Evolutionary conservation across 768 basidiomycete genomes (phyloP).

Genomic region (Lactifluus subvellereus): DNA sequence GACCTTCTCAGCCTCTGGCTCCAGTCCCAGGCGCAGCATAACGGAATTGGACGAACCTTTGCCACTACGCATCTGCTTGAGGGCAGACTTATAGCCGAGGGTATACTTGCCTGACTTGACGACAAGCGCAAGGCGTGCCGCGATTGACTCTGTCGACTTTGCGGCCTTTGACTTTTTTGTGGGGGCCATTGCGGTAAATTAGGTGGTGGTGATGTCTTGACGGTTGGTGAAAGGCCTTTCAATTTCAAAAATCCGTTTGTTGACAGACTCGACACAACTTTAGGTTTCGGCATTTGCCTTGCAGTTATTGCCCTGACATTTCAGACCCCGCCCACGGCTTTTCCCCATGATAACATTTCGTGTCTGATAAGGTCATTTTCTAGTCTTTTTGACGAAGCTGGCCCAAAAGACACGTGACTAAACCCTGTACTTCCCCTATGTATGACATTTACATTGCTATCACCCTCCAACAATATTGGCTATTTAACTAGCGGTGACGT

Average conservation of each 20-base stretch:
- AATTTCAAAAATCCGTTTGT: not conserved
- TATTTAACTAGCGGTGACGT: too few relatives aligned
- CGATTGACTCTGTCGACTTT: constrained; percentile 91
- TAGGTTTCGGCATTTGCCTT: constrained; percentile 20
- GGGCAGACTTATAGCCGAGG: constrained; percentile 95
- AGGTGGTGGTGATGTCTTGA: constrained; percentile 20
- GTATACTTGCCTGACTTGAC: constrained; percentile 99
- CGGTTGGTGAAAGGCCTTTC: not conserved
- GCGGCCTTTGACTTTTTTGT: constrained; percentile 92
- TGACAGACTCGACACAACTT: not conserved
- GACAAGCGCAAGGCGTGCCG: constrained; percentile 88
- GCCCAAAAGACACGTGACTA: too few relatives aligned
- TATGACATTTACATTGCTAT: too few relatives aligned
- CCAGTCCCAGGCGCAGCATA: constrained; percentile 77
- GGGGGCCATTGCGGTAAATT: constrained; percentile 66
- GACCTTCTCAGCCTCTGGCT: constrained; percentile 99
- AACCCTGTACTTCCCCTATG: too few relatives aligned
- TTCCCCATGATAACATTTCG: too few relatives aligned
- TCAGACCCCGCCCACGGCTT: constrained; percentile 27
- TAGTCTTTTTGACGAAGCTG: too few relatives aligned
- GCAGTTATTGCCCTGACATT: not conserved
- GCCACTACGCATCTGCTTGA: constrained; percentile 97
- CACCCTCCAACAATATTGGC: too few relatives aligned
- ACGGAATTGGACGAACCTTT: constrained; percentile 68
- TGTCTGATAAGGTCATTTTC: too few relatives aligned